A percentile compares a stretch with the other conserved stretches of the same genome.
These are phyloP conservation scores for Hericium rajendrae DNA, from an alignment of 768 basidiomycete genomes.

Conservation along the genomic window DNA sequence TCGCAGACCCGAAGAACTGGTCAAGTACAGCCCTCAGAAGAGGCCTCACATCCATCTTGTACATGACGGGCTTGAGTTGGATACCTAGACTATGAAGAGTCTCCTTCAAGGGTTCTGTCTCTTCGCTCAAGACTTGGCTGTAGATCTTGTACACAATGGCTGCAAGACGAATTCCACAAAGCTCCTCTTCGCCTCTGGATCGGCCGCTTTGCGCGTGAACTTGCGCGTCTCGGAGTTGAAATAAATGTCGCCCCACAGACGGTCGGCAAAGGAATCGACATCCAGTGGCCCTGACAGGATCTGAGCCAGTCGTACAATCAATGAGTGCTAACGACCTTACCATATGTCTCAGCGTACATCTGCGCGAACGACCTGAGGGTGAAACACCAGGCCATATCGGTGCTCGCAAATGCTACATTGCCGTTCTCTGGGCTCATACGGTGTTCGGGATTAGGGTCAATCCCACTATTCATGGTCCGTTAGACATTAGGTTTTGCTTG, in stretches of 20 bases:
- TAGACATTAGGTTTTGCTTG: not conserved
- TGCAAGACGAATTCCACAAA: constrained; percentile 96
- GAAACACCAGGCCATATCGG: constrained; percentile 98
- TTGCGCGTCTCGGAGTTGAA: constrained; percentile 78
- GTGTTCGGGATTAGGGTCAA: constrained; percentile 81
- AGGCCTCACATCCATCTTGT: constrained; percentile 97
- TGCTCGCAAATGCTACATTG: constrained; percentile 95
- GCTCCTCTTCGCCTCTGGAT: constrained; percentile 69
- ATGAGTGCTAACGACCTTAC: constrained; percentile 28
- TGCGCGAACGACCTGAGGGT: constrained; percentile 89
- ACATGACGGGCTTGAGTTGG: constrained; percentile 83
- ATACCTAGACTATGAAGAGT: constrained; percentile 77
- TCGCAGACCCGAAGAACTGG: constrained; percentile 91
- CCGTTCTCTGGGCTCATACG: constrained; percentile 91
- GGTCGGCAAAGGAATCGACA: constrained; percentile 74
- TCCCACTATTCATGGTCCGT: constrained; percentile 36
- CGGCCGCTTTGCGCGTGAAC: constrained; percentile 78
- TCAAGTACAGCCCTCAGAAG: constrained; percentile 87
- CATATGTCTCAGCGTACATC: constrained; percentile 92
- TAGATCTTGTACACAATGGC: constrained; percentile 96
- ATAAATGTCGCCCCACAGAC: constrained; percentile 98
- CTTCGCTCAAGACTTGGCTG: constrained; percentile 88
- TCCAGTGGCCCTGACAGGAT: constrained; percentile 55
- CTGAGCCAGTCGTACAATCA: no score
- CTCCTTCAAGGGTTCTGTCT: constrained; percentile 75